Evolutionary conservation across 768 basidiomycete genomes (phyloP), one percentile per base, ranked within the genome.

Genomic region (Naganishia vishniacii): DNA sequence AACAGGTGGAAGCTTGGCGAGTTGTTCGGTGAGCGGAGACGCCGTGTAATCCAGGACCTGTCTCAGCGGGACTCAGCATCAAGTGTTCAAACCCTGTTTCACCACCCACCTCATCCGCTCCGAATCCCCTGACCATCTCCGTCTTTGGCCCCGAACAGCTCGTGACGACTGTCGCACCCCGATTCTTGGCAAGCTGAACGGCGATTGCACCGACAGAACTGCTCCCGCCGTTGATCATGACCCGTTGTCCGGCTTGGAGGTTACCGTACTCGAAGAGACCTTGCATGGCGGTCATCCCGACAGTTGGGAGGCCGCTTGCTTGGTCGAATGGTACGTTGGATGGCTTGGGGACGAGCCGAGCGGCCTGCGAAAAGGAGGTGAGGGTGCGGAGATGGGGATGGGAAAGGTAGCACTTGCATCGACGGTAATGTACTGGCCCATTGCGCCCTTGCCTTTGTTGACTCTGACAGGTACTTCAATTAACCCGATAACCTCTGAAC

Each of bases 201-300:
- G 85, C 86, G 68, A 81, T 82, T 20, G 81, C 76, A 3, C 87
- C 88, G 3, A 88, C 85, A 16, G 83, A 75, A 0, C 84, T 83
- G 56, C 84, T 85, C 3, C 85, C 87, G 0, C 87, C 87, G 64
- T 86, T 85, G 71, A 89, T 78, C 66, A 88, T 82, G 8, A 89
- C 76, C 0, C 80, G 80, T 68, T 85, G 83, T 1, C 83, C 84
- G 20, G 79, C 70, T 72, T 86, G 81, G 23, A 87, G 71, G 29
- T 81, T 78, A 0, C 78, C 82, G 18, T 41, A 31, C 16, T 79
- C 70, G 44, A 82, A 75, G 7, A 88, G 80, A 0, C 79, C 81
- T 66, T 84, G 81, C 62, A 82, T 81, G 0, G 86, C 84, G 0
- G 87, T 87, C 59, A 83, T 65, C 0, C 78, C 83, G 1, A 82